phyloP scores from a whole-genome alignment of 2,329 filamentous ascomycete genomes.

The Nigrospora osmanthi region DNA sequence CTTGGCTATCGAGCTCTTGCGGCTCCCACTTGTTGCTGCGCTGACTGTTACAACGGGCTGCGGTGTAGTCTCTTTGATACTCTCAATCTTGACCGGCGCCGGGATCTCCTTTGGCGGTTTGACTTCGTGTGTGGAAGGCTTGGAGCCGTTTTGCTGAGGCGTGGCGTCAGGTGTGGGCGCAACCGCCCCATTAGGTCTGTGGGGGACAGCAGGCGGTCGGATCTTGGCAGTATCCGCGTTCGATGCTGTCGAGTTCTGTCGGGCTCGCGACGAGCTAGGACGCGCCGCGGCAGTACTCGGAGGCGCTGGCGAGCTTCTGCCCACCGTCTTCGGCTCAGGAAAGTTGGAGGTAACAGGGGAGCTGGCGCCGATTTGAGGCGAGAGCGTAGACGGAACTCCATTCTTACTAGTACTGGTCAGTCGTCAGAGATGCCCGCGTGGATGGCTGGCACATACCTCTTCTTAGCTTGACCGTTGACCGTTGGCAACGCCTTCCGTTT shows the following conservation, averaged over 20 bases:
- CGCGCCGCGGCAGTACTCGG: slow-evolving; percentile 40
- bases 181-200: slow-evolving; percentile 48
- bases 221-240: slow-evolving; percentile 44
- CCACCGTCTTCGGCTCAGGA: slow-evolving; percentile 47
- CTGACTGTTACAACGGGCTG: slow-evolving; percentile 15
- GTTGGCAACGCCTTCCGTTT: slow-evolving; percentile 59
- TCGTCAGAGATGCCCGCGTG: background rate
- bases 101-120: slow-evolving; percentile 44
- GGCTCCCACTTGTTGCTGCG: slow-evolving; percentile 19
- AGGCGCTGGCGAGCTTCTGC: slow-evolving; percentile 51
- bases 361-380: slow-evolving; percentile 59
- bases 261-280: slow-evolving; percentile 61
- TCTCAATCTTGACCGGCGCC: slow-evolving; percentile 26
- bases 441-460: slow-evolving; percentile 50
- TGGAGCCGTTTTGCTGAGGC: slow-evolving; percentile 19
- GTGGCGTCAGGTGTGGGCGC: slow-evolving; percentile 27
- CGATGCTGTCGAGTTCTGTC: slow-evolving; percentile 67
- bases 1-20: slow-evolving; percentile 30
- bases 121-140: slow-evolving; percentile 29
- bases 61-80: slow-evolving; percentile 22
- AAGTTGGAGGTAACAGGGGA: slow-evolving; percentile 68
- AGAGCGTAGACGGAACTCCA: slow-evolving; percentile 41
- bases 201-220: slow-evolving; percentile 52
- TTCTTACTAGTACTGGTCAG: slow-evolving; percentile 15
- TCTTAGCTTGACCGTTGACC: slow-evolving; percentile 66